Conservation (phyloP, 345 rosid species). For the Murraya paniculata region DNA sequence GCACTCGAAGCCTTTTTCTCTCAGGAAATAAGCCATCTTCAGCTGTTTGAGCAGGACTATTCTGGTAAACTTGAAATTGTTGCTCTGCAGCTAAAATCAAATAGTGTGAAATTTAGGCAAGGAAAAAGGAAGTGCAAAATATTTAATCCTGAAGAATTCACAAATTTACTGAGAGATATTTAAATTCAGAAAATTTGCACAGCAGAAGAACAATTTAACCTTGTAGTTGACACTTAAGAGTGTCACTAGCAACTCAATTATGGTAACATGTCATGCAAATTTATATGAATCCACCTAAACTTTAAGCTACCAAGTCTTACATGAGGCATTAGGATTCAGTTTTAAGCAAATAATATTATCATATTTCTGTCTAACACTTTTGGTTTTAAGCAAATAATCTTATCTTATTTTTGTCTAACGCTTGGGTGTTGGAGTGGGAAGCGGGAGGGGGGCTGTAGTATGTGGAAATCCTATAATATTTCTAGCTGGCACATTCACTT, state of each 20-base stretch:
- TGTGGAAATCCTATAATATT: background rate
- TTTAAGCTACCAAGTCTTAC: background rate
- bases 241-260: background rate
- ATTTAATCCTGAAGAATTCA: background rate
- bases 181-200: background rate
- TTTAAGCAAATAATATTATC: background rate
- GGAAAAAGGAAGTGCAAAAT: background rate
- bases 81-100: background rate
- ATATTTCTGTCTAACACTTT: background rate
- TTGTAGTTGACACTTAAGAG: background rate
- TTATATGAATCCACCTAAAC: background rate
- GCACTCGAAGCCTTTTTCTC: background rate
- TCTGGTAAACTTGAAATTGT: background rate
- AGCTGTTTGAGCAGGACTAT: slow-evolving; percentile 8
- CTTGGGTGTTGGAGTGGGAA: too few species aligned
- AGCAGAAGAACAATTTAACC: background rate
- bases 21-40: background rate
- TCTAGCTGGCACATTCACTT: background rate
- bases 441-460: too few species aligned
- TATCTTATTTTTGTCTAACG: background rate
- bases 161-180: background rate
- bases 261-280: background rate
- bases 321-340: background rate
- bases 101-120: background rate
- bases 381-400: background rate